Evolutionary conservation across 116 monocot species (phyloP), one percentile per base, ranked within the genome.

Genomic region (Posidonia oceanica): DNA sequence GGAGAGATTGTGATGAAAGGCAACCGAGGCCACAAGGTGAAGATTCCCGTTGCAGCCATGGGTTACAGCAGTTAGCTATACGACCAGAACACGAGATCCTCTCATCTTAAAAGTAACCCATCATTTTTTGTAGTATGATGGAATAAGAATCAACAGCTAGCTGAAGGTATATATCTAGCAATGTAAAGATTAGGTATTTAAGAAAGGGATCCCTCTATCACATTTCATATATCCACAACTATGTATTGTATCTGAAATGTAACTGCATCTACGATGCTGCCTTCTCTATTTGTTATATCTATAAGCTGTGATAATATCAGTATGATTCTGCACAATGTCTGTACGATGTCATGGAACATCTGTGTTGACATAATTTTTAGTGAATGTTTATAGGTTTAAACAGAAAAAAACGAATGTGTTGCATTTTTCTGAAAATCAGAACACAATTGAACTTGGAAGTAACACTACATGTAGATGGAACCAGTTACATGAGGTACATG

Each of bases 1-100:
- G 96, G 96, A 6, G 96, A 91, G 83, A 75, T 96, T 42, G 68
- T 91, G 58, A 72, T 96, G 88, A 91, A 91, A 79, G 91, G 96
- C 3, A 78, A 79, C 66, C 77, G 74, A 61, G 91, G 96, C 7
- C 96, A 91, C 79, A 78, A 73, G 69, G 91, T 96, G 59, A 82
- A 89, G 69, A 83, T 96, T 36, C 86, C 91, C 36, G 91, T 96
- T n/a, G 89, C 82, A 3, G 91, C 91, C 23, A 86, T 96, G 91
- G 96, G 84, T 48, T 87, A 79, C 65, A 59, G 37, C 23, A 54
- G 22, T 70, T 70, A 70, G 29, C 21, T 23, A n/a, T 16, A 39
- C 15, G 4, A 3, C 37, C 39, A 16, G 21, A 36, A 36, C 17
- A 13, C 29, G 12, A 7, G 41, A 17, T 38, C n/a, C 64, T 64